A percentile compares a stretch with the other conserved stretches of the same genome.
These are phyloP conservation scores for Linanthus parryae DNA, from an alignment of 148 eudicot species.

Conservation along the genomic window DNA sequence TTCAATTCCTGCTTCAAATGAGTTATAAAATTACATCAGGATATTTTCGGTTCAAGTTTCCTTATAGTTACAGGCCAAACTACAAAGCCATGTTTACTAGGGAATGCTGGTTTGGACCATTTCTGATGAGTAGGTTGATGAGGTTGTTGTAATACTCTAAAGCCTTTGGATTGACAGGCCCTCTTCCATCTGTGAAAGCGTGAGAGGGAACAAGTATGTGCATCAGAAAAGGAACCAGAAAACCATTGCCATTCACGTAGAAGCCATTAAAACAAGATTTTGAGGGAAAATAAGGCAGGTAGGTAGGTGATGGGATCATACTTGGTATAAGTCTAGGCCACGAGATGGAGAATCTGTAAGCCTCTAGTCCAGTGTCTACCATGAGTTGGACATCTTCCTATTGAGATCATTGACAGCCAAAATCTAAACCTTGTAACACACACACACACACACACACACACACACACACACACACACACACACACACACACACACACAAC, in stretches of 20 bases:
- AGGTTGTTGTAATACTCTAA: slow-evolving; percentile 49
- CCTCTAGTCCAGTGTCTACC: slow-evolving; percentile 59
- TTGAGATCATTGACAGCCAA: too few relatives aligned
- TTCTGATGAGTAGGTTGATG: slow-evolving; percentile 42
- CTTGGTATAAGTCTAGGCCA: slow-evolving; percentile 75
- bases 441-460: background rate
- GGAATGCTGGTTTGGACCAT: slow-evolving; percentile 27
- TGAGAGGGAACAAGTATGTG: background rate
- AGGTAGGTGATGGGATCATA: slow-evolving; percentile 18
- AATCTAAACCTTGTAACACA: background rate
- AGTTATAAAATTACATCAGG: background rate
- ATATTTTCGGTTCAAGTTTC: too few relatives aligned
- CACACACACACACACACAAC: background rate
- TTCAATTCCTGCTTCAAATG: slow-evolving; percentile 2
- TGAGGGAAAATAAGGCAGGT: background rate
- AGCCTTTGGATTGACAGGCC: slow-evolving; percentile 46
- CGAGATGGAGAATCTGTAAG: slow-evolving; percentile 62
- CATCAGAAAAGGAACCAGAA: background rate
- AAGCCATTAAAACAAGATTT: background rate
- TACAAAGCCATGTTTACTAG: slow-evolving; percentile 1
- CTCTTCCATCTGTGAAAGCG: slow-evolving; percentile 46
- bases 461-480: background rate
- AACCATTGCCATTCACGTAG: background rate
- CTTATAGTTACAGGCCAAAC: too few relatives aligned
- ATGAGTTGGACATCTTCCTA: slow-evolving; percentile 70